phyloP scores from a whole-genome alignment of 2,329 filamentous ascomycete genomes.

The Botrytis pseudocinerea region DNA sequence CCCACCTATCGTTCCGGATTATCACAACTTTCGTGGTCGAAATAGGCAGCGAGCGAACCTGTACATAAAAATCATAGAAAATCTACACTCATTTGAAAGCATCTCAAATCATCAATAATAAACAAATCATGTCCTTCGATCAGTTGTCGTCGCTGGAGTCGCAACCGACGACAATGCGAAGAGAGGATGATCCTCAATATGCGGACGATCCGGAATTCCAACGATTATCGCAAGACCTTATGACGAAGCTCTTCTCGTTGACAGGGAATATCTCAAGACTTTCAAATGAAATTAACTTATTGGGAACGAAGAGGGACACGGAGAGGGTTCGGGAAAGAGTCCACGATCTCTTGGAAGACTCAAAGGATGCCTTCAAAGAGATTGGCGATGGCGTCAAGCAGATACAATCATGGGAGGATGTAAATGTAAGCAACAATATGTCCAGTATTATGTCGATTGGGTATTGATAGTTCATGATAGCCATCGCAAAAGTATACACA shows the following conservation, averaged over 20 bases:
- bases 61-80: background rate
- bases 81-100: background rate
- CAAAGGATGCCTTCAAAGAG: constrained; percentile 82
- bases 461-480: constrained; percentile 47
- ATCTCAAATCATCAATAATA: background rate
- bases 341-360: constrained; percentile 83
- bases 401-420: constrained; percentile 82
- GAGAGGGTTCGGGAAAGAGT: constrained; percentile 88
- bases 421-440: constrained; percentile 58
- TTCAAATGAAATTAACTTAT: constrained; percentile 76
- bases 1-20: background rate
- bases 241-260: constrained; percentile 84
- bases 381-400: constrained; percentile 93
- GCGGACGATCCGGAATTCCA: constrained; percentile 92
- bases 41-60: constrained; percentile 23
- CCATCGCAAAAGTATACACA: constrained; percentile 96
- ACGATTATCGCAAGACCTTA: constrained; percentile 76
- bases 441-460: constrained; percentile 28
- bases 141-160: constrained; percentile 82
- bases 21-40: constrained; percentile 17
- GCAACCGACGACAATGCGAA: constrained; percentile 67
- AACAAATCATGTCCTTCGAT: constrained; percentile 79
- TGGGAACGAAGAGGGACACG: constrained; percentile 90
- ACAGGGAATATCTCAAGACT: constrained; percentile 86
- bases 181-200: constrained; percentile 72